Base-by-base conservation (phyloP, 192 early-diverging fungal genomes). In the Thamnidium elegans region DNA sequence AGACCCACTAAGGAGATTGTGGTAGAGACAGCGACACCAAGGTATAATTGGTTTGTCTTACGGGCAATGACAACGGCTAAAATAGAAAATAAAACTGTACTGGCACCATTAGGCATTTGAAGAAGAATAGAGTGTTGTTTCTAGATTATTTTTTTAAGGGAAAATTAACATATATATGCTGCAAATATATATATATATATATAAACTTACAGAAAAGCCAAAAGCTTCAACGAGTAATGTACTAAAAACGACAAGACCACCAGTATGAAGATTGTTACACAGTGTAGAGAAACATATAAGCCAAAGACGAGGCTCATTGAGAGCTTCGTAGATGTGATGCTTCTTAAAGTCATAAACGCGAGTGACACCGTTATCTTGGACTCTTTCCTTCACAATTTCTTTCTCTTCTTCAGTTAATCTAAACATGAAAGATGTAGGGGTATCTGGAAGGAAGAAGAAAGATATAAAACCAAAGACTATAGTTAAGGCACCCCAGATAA, bases 371-470 rank as follows among this genome's bases (percentile, higher is more conserved):
- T 68, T 73, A 42, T 73, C 71, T 6, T 21, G 17, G 3, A 34
- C 39, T 15, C 71, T 67, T 30, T 73, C 71, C 39, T 63, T 59
- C 1, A 73, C 46, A 11, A 73, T 67, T 9, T 34, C 3, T n/a
- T 73, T 68, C 55, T 73, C 61, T 43, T 64, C 66, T 20, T 64
- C 66, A 10, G 50, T 60, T 15, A 68, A 32, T 23, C 44, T 42
- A 13, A 63, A 59, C 26, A 51, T 15, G 19, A n/a, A 19, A 3
- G 62, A 44, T n/a, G 44, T 15, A 36, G 71, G 62, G n/a, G 53
- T 39, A 30, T 73, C 71, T 42, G 63, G 23, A 14, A 73, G 26
- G 21, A 73, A 68, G 14, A 72, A 72, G 54, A 72, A 72, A 1
- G 60, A 52, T n/a, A 62, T 11, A 3, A 63, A 43, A 34, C 71